phyloP scores from a whole-genome alignment of 2,329 filamentous ascomycete species.

The Arthroderma sp. region DNA sequence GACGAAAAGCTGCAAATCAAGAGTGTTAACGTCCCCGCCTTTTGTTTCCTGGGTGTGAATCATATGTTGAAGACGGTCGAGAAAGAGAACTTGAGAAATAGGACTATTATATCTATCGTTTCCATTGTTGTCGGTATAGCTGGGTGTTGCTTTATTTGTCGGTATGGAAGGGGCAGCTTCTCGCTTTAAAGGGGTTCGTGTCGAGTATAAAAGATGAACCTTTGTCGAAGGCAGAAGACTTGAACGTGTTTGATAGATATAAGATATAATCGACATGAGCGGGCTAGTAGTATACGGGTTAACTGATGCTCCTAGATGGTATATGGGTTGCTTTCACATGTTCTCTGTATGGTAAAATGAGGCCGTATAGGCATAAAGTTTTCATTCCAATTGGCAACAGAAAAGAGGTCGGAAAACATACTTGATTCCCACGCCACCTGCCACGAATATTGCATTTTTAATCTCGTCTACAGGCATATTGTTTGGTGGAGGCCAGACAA shows the following conservation, averaged over 20 bases:
- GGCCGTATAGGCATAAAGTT: no score
- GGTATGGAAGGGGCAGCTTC: neutral
- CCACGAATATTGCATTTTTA: constrained; percentile 58
- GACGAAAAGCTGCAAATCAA: neutral
- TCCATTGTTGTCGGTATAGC: constrained; percentile 19
- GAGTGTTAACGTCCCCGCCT: neutral
- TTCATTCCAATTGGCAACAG: neutral
- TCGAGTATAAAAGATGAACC: constrained; percentile 54
- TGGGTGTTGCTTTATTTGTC: neutral
- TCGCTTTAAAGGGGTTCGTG: constrained; percentile 9
- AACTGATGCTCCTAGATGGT: neutral
- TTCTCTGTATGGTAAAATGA: neutral
- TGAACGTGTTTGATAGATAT: constrained; percentile 39
- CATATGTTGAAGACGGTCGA: constrained; percentile 34
- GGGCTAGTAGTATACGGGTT: constrained; percentile 37
- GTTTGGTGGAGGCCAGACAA: constrained; percentile 58
- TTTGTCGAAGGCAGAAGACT: constrained; percentile 24
- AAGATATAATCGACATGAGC: constrained; percentile 59
- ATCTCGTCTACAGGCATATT: constrained; percentile 35
- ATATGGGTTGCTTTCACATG: neutral
- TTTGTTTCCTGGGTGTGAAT: constrained; percentile 19
- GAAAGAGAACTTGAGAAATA: constrained; percentile 31
- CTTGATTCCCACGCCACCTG: constrained; percentile 76
- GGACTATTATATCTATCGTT: constrained; percentile 9
- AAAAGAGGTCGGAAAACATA: constrained; percentile 24